Evolutionary conservation across 1,139 yeast genomes (phyloP), one percentile per base, ranked within the genome.

Genomic region (Blastobotrys illinoisensis): DNA sequence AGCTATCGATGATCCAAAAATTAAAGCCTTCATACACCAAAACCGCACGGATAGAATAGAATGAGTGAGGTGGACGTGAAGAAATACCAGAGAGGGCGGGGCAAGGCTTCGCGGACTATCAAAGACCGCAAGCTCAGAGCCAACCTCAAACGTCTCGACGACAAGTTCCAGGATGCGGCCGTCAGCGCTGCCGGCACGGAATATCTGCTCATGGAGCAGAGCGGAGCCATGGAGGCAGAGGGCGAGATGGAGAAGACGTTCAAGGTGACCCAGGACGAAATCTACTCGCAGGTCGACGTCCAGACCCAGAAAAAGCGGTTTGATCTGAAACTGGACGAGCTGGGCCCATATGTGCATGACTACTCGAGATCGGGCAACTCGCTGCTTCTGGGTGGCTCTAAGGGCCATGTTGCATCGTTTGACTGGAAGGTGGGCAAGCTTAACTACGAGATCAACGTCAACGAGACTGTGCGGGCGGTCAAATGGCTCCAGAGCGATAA

Each of bases 391-490:
- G 95, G 93, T 11, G 99, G 99, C 16, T 76, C 77, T 50, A 90
- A 89, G 67, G 99, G 99, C 2, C 99, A 95, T 74, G 83, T 95
- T 53, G 98, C 99, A 0, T 82, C 95, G 3, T 85, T 95, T 75
- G 97, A 95, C 72, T 95, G 99, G 98, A 82, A 95, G 68, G 82
- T 84, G 48, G 98, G 99, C 11, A 76, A 75, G 48, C 73, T 93
- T 48, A 85, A 82, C 56, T 83, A 95, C 53, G 99, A 95, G 69
- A 71, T 95, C 54, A 83, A 88, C 66, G 75, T 95, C 24, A 85
- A 86, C 63, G 99, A 95, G 71, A 89, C 98, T 0, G 88, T 90
- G 9, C 81, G 88, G 66, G 95, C 91, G 1, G 97, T 91, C 45
- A 87, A 90, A 65, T 90, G 86, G 73, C 76, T 95, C 60, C 97